Conservation (phyloP, 768 basidiomycete genomes). For the Lactarius psammicola region DNA sequence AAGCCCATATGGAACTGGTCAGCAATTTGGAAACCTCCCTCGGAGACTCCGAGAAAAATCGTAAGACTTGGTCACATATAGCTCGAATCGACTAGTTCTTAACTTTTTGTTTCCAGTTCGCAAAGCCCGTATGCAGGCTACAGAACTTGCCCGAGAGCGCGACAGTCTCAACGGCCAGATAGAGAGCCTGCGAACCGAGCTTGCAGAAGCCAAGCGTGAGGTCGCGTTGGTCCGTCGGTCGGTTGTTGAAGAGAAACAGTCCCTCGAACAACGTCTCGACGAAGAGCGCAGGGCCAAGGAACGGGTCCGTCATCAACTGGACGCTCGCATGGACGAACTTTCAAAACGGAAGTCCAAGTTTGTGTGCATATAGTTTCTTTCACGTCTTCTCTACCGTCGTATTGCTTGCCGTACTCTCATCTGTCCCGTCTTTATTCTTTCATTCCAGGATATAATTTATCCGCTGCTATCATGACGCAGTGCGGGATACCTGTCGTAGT, state of each 20-base stretch:
- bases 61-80: conserved; percentile 47
- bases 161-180: conserved; percentile 68
- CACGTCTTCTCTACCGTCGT: conserved; percentile 21
- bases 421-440: conserved; percentile 7
- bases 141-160: conserved; percentile 83
- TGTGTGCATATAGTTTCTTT: conserved; percentile 65
- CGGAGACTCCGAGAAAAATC: conserved; percentile 89
- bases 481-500: neutral
- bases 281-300: conserved; percentile 90
- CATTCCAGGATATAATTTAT: conserved; percentile 3
- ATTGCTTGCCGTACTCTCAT: conserved; percentile 11
- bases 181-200: conserved; percentile 65
- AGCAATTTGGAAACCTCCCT: conserved; percentile 80
- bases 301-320: conserved; percentile 81
- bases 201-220: conserved; percentile 77
- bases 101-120: conserved; percentile 53
- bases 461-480: conserved; percentile 12
- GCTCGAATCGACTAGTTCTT: neutral
- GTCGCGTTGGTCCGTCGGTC: conserved; percentile 73
- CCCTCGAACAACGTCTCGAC: conserved; percentile 75
- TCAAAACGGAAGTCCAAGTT: conserved; percentile 88
- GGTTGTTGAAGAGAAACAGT: conserved; percentile 86
- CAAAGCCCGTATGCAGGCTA: conserved; percentile 91
- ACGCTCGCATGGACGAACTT: conserved; percentile 84
- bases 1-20: conserved; percentile 89